Conservation (phyloP, 371 early-diverging fungal genomes). For the Lichtheimia hyalospora region DNA sequence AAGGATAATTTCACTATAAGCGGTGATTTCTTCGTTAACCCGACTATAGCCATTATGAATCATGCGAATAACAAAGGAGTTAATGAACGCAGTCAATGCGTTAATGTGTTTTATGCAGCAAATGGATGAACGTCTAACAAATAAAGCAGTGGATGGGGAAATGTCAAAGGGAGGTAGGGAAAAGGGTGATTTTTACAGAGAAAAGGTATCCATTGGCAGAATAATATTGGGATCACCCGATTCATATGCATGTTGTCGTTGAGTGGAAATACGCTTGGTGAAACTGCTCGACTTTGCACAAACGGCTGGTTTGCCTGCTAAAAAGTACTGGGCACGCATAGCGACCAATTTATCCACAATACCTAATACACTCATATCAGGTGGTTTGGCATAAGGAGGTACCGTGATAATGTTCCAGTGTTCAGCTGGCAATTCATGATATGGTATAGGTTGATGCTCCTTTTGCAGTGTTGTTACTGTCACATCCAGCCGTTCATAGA, state of each 20-base stretch:
- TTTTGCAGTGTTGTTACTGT: constrained; percentile 26
- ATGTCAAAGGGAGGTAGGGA: background rate
- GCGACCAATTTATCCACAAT: constrained; percentile 51
- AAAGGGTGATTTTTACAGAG: constrained; percentile 5
- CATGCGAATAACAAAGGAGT: no score
- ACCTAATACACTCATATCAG: constrained; percentile 38
- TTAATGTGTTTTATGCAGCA: no score
- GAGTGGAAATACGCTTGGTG: constrained; percentile 31
- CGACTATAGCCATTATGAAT: no score
- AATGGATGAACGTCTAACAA: no score
- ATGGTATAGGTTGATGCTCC: constrained; percentile 51
- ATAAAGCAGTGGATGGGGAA: no score
- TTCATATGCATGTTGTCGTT: constrained; percentile 9
- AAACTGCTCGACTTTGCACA: constrained; percentile 47
- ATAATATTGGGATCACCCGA: constrained; percentile 10
- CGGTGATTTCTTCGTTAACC: no score
- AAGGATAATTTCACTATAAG: no score
- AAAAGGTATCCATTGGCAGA: constrained; percentile 14
- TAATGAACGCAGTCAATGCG: no score
- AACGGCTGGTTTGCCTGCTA: constrained; percentile 38
- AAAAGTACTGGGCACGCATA: constrained; percentile 48
- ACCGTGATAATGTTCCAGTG: constrained; percentile 52
- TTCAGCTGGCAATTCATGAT: constrained; percentile 76
- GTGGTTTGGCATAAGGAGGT: constrained; percentile 14
- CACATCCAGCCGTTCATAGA: constrained; percentile 34